phyloP scores from a whole-genome alignment of 2,329 filamentous ascomycete genomes.

The Ophiostoma fasciatum region DNA sequence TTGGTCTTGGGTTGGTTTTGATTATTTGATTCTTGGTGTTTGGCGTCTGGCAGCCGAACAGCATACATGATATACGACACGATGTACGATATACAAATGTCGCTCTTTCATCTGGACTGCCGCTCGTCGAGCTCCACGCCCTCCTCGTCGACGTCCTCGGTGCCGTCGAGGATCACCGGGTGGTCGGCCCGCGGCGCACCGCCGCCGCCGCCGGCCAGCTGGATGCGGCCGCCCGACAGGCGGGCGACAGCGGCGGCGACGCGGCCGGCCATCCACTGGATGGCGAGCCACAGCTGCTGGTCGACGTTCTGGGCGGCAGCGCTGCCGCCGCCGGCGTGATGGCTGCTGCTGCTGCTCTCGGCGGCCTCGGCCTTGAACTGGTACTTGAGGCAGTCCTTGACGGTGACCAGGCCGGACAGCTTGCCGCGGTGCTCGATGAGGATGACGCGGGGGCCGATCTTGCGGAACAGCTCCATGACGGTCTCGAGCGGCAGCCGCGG shows the following conservation, averaged over 20 bases:
- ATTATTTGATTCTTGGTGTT: too few relatives aligned
- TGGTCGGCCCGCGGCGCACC: conserved; percentile 17
- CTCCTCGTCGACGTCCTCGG: conserved; percentile 33
- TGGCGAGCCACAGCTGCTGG: conserved; percentile 45
- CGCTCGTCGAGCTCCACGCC: conserved; percentile 26
- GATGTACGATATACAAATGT: too few relatives aligned
- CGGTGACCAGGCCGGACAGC: conserved; percentile 74
- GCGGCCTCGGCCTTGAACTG: conserved; percentile 91
- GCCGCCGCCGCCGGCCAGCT: conserved; percentile 27
- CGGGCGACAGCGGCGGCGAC: conserved; percentile 38
- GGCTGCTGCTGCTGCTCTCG: conserved; percentile 47
- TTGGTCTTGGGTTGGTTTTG: too few relatives aligned
- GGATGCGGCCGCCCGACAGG: conserved; percentile 41
- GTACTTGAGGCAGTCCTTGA: conserved; percentile 94
- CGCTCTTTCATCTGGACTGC: too few relatives aligned
- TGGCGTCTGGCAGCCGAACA: too few relatives aligned
- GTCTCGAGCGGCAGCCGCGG: conserved; percentile 86
- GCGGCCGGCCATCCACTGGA: conserved; percentile 41
- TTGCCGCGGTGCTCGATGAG: conserved; percentile 80
- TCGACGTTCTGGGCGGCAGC: conserved; percentile 43
- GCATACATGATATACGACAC: too few relatives aligned
- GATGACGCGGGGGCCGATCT: conserved; percentile 83
- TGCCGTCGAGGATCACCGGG: conserved; percentile 31
- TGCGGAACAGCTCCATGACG: conserved; percentile 97
- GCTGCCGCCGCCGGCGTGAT: conserved; percentile 33